Percentiles rank a stretch among this genome's conserved stretches.
Conservation (phyloP, 345 rosid genomes). For the Gynandropsis gynandra region DNA sequence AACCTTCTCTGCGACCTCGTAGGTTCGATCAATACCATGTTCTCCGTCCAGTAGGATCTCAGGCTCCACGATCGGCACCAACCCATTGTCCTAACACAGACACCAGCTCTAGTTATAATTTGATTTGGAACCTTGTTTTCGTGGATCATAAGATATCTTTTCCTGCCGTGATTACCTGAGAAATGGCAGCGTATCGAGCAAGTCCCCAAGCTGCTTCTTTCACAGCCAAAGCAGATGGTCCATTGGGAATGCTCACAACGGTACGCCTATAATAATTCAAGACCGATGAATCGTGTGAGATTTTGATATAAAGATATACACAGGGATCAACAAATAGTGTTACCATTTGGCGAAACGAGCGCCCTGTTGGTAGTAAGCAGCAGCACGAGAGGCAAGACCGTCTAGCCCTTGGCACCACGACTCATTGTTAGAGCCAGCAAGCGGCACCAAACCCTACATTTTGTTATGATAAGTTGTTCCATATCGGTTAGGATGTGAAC, state of each 20-base stretch:
- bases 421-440: slow-evolving; percentile 80
- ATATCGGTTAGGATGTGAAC: too few relatives aligned
- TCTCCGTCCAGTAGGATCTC: slow-evolving; percentile 97
- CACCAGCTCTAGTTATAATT: slow-evolving; percentile 6
- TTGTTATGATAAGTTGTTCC: too few relatives aligned
- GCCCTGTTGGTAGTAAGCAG: slow-evolving; percentile 98
- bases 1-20: slow-evolving; percentile 83
- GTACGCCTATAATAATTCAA: slow-evolving; percentile 63
- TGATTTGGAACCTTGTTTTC: too few relatives aligned
- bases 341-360: slow-evolving; percentile 99
- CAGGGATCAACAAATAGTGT: not conserved
- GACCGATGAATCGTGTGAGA: too few relatives aligned
- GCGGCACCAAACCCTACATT: slow-evolving; percentile 91
- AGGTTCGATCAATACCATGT: slow-evolving; percentile 84
- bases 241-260: slow-evolving; percentile 98
- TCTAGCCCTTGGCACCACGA: slow-evolving; percentile 99
- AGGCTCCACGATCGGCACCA: slow-evolving; percentile 99
- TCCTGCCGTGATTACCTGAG: slow-evolving; percentile 57
- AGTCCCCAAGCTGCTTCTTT: slow-evolving; percentile 99
- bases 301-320: too few relatives aligned
- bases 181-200: slow-evolving; percentile 90
- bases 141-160: too few relatives aligned
- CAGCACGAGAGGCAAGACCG: slow-evolving; percentile 86
- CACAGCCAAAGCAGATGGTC: slow-evolving; percentile 89
- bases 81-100: slow-evolving; percentile 83